These are phyloP conservation scores for Pachysandra terminalis DNA, from an alignment of 164 flowering plant genomes.

Conservation along the genomic window DNA sequence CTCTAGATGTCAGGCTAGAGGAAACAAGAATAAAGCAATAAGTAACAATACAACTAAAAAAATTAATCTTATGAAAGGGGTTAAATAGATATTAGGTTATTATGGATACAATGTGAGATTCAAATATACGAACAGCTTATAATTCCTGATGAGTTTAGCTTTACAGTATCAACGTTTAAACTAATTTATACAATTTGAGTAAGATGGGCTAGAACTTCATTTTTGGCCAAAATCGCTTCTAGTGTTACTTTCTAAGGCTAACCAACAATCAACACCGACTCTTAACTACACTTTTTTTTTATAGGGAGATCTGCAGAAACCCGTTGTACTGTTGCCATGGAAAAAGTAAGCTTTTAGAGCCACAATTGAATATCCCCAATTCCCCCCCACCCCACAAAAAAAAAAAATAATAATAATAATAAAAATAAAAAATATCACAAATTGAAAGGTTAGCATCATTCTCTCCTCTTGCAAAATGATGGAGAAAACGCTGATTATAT, in stretches of 20 bases:
- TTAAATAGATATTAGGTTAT: background rate
- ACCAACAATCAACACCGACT: background rate
- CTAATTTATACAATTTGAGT: no score
- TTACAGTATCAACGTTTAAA: background rate
- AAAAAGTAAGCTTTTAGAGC: background rate
- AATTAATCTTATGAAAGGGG: background rate
- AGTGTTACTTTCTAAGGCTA: background rate
- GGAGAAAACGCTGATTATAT: no score
- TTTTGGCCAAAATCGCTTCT: background rate
- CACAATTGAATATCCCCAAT: background rate
- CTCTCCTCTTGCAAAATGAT: no score
- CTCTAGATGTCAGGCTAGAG: conserved; percentile 65
- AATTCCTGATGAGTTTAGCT: background rate
- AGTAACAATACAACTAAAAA: background rate
- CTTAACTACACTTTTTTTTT: background rate
- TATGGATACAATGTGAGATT: background rate
- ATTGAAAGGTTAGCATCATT: no score
- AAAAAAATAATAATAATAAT: no score
- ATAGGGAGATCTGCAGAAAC: background rate
- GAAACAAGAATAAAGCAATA: background rate
- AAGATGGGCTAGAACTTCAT: no score
- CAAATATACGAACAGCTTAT: background rate
- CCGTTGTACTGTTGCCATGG: background rate
- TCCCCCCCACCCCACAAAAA: background rate
- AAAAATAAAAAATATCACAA: no score